Conservation (phyloP, 176 grass and related monocot genomes). For the Cenchrus americanus region DNA sequence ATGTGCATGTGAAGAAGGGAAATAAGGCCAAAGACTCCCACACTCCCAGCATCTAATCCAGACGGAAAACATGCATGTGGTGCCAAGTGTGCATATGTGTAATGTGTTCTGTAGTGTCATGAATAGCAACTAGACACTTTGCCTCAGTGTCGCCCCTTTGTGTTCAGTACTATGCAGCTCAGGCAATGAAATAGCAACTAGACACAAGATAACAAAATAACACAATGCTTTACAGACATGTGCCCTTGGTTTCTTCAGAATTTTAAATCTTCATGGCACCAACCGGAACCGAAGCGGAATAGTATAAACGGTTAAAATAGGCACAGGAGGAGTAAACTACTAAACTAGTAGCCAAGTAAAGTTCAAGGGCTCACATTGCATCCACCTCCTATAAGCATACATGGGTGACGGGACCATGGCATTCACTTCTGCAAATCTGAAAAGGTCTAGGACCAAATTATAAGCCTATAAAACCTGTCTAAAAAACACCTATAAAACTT, state of each 20-base stretch:
- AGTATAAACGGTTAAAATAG: not conserved
- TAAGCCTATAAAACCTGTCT: not conserved
- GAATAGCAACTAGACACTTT: not conserved
- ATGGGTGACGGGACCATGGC: not conserved
- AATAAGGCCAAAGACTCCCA: not conserved
- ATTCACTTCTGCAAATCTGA: not conserved
- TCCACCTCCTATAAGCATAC: not conserved
- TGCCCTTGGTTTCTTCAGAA: not conserved
- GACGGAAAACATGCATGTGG: not conserved
- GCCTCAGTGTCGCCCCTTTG: not conserved
- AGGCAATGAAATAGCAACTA: slow-evolving; percentile 1
- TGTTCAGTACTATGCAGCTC: not conserved
- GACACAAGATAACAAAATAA: not conserved
- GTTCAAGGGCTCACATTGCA: not conserved
- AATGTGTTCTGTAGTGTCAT: not conserved
- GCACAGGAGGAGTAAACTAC: not conserved
- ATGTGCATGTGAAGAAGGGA: not conserved
- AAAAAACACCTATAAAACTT: too few relatives aligned
- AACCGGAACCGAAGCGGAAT: not conserved
- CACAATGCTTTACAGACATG: not conserved
- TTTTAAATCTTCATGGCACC: not conserved
- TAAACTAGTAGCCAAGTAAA: not conserved
- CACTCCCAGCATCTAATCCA: not conserved
- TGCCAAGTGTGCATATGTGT: not conserved
- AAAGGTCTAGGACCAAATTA: not conserved